Conservation (phyloP, 2,329 filamentous ascomycete genomes). For the Lithohypha guttulata region DNA sequence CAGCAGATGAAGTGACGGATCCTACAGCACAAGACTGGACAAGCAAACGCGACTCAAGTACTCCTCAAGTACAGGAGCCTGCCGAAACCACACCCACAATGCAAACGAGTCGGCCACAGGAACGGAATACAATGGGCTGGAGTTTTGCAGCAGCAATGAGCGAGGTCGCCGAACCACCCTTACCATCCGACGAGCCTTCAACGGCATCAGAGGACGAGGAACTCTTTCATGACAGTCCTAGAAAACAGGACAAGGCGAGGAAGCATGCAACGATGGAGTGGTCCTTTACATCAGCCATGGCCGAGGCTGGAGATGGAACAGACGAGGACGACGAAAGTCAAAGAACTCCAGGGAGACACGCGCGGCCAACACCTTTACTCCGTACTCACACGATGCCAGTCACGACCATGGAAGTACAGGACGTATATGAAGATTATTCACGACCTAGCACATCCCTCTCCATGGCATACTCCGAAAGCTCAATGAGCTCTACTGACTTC, state of each 20-base stretch:
- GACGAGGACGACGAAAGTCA: slow-evolving; percentile 13
- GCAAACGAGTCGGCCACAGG: slow-evolving; percentile 12
- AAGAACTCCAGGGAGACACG: slow-evolving; percentile 1
- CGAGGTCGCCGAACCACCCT: slow-evolving; percentile 20
- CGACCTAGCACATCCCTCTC: slow-evolving; percentile 20
- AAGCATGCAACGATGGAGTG: slow-evolving; percentile 28
- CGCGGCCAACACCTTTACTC: slow-evolving; percentile 15
- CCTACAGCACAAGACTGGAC: slow-evolving; percentile 23
- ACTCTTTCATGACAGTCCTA: not conserved
- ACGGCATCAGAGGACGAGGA: not conserved
- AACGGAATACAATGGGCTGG: slow-evolving; percentile 25
- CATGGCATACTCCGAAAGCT: slow-evolving; percentile 19
- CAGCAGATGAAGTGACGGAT: slow-evolving; percentile 21
- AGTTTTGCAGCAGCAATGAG: slow-evolving; percentile 36
- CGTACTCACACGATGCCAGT: slow-evolving; percentile 22
- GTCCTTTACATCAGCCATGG: slow-evolving; percentile 36
- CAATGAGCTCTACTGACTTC: slow-evolving; percentile 18
- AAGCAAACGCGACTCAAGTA: slow-evolving; percentile 14
- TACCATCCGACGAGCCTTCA: slow-evolving; percentile 5
- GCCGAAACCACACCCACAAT: slow-evolving; percentile 15
- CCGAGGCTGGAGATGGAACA: slow-evolving; percentile 10
- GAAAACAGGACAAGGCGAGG: slow-evolving; percentile 13
- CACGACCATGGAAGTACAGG: slow-evolving; percentile 10
- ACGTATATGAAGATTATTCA: slow-evolving; percentile 1
- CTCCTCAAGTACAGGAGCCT: slow-evolving; percentile 18